These are phyloP conservation scores for Colletotrichum kahawae DNA, from an alignment of 2,329 filamentous ascomycete species.

Conservation along the genomic window DNA sequence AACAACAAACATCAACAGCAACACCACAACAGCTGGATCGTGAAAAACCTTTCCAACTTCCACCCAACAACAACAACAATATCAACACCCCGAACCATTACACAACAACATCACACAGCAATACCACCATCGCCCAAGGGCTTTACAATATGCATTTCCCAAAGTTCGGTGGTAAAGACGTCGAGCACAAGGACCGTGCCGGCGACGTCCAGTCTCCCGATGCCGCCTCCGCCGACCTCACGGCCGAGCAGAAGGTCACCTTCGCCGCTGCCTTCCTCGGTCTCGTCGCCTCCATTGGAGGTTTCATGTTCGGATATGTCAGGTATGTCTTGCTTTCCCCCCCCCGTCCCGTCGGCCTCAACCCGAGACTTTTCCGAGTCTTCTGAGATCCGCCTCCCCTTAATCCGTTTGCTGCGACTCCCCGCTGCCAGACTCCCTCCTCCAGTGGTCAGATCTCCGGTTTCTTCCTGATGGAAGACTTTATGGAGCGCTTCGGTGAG, in stretches of 20 bases:
- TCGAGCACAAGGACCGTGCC: constrained; percentile 14
- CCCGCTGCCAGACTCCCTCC: not conserved
- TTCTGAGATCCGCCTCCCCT: not conserved
- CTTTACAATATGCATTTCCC: constrained; percentile 7
- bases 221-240: constrained; percentile 2
- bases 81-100: not conserved
- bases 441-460: constrained; percentile 63
- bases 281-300: constrained; percentile 56
- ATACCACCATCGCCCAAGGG: not conserved
- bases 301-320: constrained; percentile 64
- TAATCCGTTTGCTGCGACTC: not conserved
- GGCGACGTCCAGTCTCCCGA: not conserved
- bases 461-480: constrained; percentile 66
- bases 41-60: not conserved
- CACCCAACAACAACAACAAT: not conserved
- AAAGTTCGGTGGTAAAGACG: constrained; percentile 16
- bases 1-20: not conserved
- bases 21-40: not conserved
- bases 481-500: constrained; percentile 57
- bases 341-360: not conserved
- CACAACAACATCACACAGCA: not conserved
- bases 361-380: not conserved
- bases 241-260: constrained; percentile 35
- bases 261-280: constrained; percentile 53
- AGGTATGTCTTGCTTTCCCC: constrained; percentile 40